phyloP scores from a whole-genome alignment of 2,329 filamentous ascomycete genomes.

The Orbilia javanica region DNA sequence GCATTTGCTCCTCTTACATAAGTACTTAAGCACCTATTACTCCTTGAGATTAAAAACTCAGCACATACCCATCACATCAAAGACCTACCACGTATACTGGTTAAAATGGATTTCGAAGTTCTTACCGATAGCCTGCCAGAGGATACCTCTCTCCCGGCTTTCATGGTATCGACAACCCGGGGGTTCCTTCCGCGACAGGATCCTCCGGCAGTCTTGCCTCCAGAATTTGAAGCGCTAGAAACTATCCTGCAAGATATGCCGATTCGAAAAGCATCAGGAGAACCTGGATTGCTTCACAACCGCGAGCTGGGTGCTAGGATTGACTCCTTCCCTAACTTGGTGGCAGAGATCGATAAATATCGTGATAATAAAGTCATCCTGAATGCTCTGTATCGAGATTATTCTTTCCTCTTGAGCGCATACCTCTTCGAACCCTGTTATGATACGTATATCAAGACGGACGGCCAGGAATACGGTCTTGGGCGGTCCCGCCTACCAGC shows the following conservation, averaged over 20 bases:
- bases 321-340: slow-evolving; percentile 80
- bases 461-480: slow-evolving; percentile 63
- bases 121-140: slow-evolving; percentile 74
- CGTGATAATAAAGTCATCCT: slow-evolving; percentile 80
- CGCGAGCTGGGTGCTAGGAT: slow-evolving; percentile 82
- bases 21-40: not conserved
- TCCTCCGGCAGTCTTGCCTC: slow-evolving; percentile 75
- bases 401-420: slow-evolving; percentile 88
- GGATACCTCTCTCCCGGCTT: slow-evolving; percentile 76
- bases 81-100: not conserved
- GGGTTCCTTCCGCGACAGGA: slow-evolving; percentile 79
- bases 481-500: slow-evolving; percentile 76
- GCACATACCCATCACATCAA: not conserved
- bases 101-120: slow-evolving; percentile 70
- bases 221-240: slow-evolving; percentile 79
- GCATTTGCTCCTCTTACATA: not conserved
- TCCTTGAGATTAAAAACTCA: not conserved
- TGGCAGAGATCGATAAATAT: slow-evolving; percentile 78
- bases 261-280: slow-evolving; percentile 78
- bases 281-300: slow-evolving; percentile 80
- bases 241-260: slow-evolving; percentile 82
- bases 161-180: slow-evolving; percentile 81
- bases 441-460: slow-evolving; percentile 76
- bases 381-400: slow-evolving; percentile 90
- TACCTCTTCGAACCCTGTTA: slow-evolving; percentile 94